Conservation (phyloP, 2,329 filamentous ascomycete species). For the Fusarium devonianum region DNA sequence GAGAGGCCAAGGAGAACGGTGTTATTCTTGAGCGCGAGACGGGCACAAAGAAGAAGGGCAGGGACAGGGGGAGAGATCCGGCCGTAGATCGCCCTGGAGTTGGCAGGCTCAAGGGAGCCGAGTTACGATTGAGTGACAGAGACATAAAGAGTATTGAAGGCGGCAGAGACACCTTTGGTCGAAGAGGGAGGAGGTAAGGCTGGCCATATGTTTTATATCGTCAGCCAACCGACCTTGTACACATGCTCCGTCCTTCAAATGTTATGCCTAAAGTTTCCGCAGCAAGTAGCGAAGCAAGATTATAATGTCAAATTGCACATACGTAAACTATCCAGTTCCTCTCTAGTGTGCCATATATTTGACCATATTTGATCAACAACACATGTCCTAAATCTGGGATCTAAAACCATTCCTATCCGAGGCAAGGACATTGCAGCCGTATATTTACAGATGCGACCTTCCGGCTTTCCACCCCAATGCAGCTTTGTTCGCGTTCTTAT, state of each 20-base stretch:
- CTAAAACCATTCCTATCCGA: constrained; percentile 10
- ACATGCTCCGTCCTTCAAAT: too few relatives aligned
- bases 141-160: constrained; percentile 78
- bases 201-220: too few relatives aligned
- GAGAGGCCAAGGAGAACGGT: constrained; percentile 87
- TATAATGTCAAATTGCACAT: constrained; percentile 1
- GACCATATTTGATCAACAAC: constrained; percentile 17
- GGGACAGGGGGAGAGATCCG: constrained; percentile 57
- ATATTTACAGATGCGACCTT: constrained; percentile 45
- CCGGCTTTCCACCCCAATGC: constrained; percentile 16
- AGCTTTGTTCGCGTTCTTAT: constrained; percentile 27
- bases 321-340: constrained; percentile 25
- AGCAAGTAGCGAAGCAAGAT: background rate
- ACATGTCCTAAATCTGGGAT: constrained; percentile 26
- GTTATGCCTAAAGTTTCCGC: too few relatives aligned
- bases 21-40: constrained; percentile 77
- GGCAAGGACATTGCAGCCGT: constrained; percentile 36
- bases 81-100: constrained; percentile 79
- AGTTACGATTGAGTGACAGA: constrained; percentile 77
- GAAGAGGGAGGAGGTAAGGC: constrained; percentile 48
- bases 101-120: constrained; percentile 81
- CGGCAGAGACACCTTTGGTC: constrained; percentile 51
- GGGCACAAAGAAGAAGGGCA: constrained; percentile 49
- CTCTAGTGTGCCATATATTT: constrained; percentile 25
- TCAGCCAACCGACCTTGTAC: too few relatives aligned